A percentile compares a stretch with the other conserved stretches of the same genome.
Conservation (phyloP, 2,329 filamentous ascomycete genomes). For the Macrophomina tecta region DNA sequence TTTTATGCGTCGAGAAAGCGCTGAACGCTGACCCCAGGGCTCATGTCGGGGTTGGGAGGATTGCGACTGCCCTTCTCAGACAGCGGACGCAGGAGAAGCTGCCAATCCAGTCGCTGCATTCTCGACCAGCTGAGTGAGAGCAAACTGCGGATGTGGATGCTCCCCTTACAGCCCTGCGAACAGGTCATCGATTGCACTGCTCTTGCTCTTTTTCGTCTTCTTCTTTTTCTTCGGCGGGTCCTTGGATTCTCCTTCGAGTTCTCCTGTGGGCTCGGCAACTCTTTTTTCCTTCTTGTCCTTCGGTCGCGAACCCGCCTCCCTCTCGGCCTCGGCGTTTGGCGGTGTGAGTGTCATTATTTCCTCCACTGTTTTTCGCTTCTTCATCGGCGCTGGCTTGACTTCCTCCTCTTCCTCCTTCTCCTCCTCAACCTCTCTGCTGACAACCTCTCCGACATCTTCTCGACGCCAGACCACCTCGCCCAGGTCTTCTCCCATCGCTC, state of each 20-base stretch:
- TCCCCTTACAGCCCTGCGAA: conserved; percentile 20
- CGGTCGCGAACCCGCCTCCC: neutral
- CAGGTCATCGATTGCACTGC: conserved; percentile 24
- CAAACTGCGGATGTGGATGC: too few species aligned
- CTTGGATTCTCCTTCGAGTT: neutral
- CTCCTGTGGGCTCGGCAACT: neutral
- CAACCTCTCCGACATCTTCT: neutral
- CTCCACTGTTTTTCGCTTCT: neutral
- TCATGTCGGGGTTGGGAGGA: too few species aligned
- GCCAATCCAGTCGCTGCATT: too few species aligned
- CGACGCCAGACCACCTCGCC: conserved; percentile 7
- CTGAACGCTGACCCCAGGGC: too few species aligned
- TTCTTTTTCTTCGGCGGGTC: conserved; percentile 26
- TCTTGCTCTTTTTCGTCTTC: conserved; percentile 22
- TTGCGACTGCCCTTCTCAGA: too few species aligned
- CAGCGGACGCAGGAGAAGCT: too few species aligned
- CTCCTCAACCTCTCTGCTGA: neutral
- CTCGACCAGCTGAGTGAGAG: too few species aligned
- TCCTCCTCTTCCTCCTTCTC: neutral
- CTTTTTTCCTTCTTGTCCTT: conserved; percentile 15
- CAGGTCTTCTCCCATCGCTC: conserved; percentile 1
- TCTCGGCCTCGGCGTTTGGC: neutral
- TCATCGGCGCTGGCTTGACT: neutral
- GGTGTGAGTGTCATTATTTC: neutral
- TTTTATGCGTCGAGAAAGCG: too few species aligned